Conservation (phyloP, 2,329 filamentous ascomycete species). For the Monilinia vaccinii-corymbosi region DNA sequence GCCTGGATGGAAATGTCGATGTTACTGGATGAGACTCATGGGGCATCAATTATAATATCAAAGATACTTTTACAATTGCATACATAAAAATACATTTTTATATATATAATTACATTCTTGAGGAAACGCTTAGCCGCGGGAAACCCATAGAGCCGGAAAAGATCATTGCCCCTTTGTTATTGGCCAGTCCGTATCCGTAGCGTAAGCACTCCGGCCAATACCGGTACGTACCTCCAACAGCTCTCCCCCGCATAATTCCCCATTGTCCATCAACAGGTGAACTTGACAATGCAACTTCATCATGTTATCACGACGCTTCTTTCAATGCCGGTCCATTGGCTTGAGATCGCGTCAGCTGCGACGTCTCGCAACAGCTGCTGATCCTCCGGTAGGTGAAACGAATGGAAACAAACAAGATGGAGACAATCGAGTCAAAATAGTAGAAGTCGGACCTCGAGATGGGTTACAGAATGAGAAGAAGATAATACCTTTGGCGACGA, state of each 20-base stretch:
- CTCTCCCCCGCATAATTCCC: slow-evolving; percentile 5
- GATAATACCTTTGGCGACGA: slow-evolving; percentile 59
- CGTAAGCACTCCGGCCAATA: no score
- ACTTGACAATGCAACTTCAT: slow-evolving; percentile 1
- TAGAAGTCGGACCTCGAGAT: slow-evolving; percentile 79
- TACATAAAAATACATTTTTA: no score
- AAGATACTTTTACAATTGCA: no score
- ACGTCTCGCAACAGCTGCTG: slow-evolving; percentile 18
- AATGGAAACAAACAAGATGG: slow-evolving; percentile 17
- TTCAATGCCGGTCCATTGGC: not conserved
- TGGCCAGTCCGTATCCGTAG: not conserved
- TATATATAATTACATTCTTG: no score
- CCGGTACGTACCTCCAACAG: not conserved
- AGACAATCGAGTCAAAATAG: slow-evolving; percentile 45
- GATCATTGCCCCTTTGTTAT: not conserved
- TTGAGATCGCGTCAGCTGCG: slow-evolving; percentile 14
- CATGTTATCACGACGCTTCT: slow-evolving; percentile 6
- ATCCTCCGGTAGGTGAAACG: slow-evolving; percentile 8
- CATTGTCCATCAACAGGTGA: slow-evolving; percentile 1
- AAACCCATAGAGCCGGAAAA: not conserved
- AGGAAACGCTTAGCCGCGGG: not conserved
- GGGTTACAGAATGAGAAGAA: slow-evolving; percentile 81
- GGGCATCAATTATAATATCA: no score
- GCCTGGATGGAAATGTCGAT: no score
- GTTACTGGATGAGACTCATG: no score